Conservation (phyloP, 768 basidiomycete genomes). For the Hirschioporus abietinus region DNA sequence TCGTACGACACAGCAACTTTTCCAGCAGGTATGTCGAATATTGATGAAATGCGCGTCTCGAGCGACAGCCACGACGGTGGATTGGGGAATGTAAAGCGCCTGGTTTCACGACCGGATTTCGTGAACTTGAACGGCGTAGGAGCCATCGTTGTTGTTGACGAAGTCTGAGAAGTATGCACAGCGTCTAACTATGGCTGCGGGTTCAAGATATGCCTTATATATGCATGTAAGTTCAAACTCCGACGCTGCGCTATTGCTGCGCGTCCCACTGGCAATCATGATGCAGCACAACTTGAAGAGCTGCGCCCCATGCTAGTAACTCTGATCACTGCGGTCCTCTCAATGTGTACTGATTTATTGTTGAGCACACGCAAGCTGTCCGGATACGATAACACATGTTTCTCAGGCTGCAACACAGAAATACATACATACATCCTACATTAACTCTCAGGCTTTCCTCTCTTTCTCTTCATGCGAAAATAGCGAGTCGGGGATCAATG, state of each 20-base stretch:
- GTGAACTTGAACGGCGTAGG: slow-evolving; percentile 61
- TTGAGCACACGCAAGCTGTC: neutral
- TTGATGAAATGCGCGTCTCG: slow-evolving; percentile 46
- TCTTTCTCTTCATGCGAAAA: slow-evolving; percentile 54
- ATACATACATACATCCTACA: neutral
- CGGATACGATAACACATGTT: neutral
- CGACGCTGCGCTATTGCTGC: slow-evolving; percentile 30
- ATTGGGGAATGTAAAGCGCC: slow-evolving; percentile 48
- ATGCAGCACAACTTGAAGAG: too few species aligned
- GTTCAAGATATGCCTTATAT: slow-evolving; percentile 1
- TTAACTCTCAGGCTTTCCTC: neutral
- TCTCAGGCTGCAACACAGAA: neutral
- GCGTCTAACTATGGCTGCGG: slow-evolving; percentile 1
- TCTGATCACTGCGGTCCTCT: neutral
- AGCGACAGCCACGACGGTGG: slow-evolving; percentile 54
- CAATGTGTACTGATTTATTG: too few species aligned
- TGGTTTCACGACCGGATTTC: slow-evolving; percentile 50
- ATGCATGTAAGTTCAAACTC: slow-evolving; percentile 35
- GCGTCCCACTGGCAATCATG: too few species aligned
- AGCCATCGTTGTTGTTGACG: slow-evolving; percentile 35
- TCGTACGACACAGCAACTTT: slow-evolving; percentile 65
- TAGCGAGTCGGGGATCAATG: slow-evolving; percentile 58
- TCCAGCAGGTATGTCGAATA: slow-evolving; percentile 52
- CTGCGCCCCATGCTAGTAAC: neutral
- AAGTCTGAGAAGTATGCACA: slow-evolving; percentile 7